Evolutionary conservation across 192 early-diverging fungal genomes (phyloP).

Genomic region (Podila epigama): DNA sequence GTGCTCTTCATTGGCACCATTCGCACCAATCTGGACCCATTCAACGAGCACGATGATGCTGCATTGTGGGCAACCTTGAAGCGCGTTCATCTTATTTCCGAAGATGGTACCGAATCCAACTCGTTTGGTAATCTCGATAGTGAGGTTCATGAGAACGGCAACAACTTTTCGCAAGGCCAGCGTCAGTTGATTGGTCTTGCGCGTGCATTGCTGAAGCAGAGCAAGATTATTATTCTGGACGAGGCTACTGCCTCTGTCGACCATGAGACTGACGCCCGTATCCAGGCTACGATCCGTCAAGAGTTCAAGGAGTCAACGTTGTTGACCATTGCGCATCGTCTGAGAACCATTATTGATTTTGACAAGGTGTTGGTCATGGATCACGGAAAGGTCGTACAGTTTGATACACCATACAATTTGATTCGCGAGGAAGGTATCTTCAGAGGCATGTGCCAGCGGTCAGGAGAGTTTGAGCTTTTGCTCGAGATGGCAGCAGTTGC

Average conservation of each 20-base stretch:
- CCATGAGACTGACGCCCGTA: slow-evolving; percentile 83
- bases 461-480: slow-evolving; percentile 83
- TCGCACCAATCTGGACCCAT: slow-evolving; percentile 84
- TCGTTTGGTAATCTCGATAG: slow-evolving; percentile 59
- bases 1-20: slow-evolving; percentile 73
- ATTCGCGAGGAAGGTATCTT: slow-evolving; percentile 70
- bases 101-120: slow-evolving; percentile 35
- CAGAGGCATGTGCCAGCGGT: slow-evolving; percentile 79
- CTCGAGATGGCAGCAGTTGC: slow-evolving; percentile 35
- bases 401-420: slow-evolving; percentile 66
- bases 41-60: slow-evolving; percentile 69
- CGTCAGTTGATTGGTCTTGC: slow-evolving; percentile 86
- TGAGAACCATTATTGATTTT: slow-evolving; percentile 89
- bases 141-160: slow-evolving; percentile 70
- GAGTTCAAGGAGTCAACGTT: slow-evolving; percentile 82
- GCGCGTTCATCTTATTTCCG: slow-evolving; percentile 64
- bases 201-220: slow-evolving; percentile 77
- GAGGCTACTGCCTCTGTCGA: slow-evolving; percentile 74
- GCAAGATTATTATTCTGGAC: slow-evolving; percentile 61
- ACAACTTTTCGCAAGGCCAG: slow-evolving; percentile 85
- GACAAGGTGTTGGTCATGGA: slow-evolving; percentile 84
- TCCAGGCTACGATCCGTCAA: slow-evolving; percentile 87
- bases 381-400: slow-evolving; percentile 70
- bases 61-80: slow-evolving; percentile 73
- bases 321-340: slow-evolving; percentile 90